Base-by-base conservation (phyloP, 2,329 filamentous ascomycete species). In the Calonectria hawksworthii region DNA sequence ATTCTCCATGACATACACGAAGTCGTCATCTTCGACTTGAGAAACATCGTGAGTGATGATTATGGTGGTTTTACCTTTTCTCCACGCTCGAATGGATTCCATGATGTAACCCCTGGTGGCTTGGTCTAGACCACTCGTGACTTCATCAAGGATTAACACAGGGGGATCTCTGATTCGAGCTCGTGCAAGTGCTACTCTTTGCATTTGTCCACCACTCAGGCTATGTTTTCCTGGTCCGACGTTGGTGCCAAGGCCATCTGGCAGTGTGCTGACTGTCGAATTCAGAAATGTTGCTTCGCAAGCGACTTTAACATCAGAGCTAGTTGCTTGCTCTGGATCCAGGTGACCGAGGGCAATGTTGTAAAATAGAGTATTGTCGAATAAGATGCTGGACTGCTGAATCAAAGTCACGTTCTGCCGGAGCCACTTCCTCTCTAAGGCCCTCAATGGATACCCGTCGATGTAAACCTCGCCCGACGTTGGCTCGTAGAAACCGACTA, bases 1-100 rank as follows among this genome's bases (percentile, higher is more conserved):
- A 14, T 92, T 85, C 38, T 96, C 93, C 82, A 99, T 86, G 14
- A 98, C 90, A 78, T 96, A 98, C 0, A 98, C 90, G 75, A 93
- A 96, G 76, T 99, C 96, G 0, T 92, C 83, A 0, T 91, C 86
- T 6, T 86, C 83, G 13, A 99, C 96, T 77, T 96, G 94, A 0
- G 92, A 90, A 38, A 97, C 90, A 77, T 99, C 95, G 81, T 99
- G 96, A 0, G 97, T 98, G 79, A 99, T 96, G 77, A 99, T 92
- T 67, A 99, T 94, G 0, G 96, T 99, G 0, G 96, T 98, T 83
- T 95, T 97, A 0, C 91, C 93, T 44, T 86, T 87, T 28, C 97
- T 90, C 96, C 96, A 98, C 26, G 89, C 82, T 10, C 95, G 90
- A 68, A 98, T 93, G 0, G 93, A 91, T 52, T 94, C 91, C 88